Base-by-base conservation (phyloP, 768 basidiomycete species). In the Termitomyces sp. region DNA sequence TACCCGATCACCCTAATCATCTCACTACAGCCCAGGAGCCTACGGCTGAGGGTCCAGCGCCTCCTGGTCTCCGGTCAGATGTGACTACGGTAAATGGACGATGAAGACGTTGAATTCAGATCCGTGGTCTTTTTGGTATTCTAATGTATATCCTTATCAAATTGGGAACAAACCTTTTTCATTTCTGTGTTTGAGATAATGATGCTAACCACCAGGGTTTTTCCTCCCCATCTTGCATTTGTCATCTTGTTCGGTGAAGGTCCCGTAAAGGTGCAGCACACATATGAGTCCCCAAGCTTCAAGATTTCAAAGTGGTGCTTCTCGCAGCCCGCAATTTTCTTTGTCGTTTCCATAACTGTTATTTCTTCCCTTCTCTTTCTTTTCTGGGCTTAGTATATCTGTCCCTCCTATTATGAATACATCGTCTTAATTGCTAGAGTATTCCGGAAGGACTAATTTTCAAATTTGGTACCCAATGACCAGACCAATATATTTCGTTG, bases 1-100 rank as follows among this genome's bases (percentile, higher is more conserved):
- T 99, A 68, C 88, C 93, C 36, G 83, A 87, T 55, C 94, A 97
- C 70, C 94, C 94, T 16, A 97, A 95, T 69, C 82, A 78, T 65
- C 69, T 74, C 46, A 82, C 86, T 54, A 68, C 75, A 18, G 66
- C 76, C 54, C 68, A 70, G 54, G 70, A 69, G n/a, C 68, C 67
- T 52, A 65, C 69, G 60, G 65, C 70, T 52, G 68, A 60, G 44
- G 65, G 62, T 28, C 62, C 72, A 63, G 70, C 72, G 51, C 71
- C 76, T 13, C 67, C 73, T 58, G 71, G 74, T 22, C 72, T 72
- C 62, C 76, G 85, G 60, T 78, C 86, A 71, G 87, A 90, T 64
- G 77, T 80, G 26, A 84, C 86, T 51, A 88, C 87, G 22, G 75
- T 89, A 58, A 90, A 88, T 65, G 89, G 88, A 46, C 79, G 78